Conservation (phyloP, 1,284 basidiomycete genomes). For the Kalmanozyma brasiliensis region DNA sequence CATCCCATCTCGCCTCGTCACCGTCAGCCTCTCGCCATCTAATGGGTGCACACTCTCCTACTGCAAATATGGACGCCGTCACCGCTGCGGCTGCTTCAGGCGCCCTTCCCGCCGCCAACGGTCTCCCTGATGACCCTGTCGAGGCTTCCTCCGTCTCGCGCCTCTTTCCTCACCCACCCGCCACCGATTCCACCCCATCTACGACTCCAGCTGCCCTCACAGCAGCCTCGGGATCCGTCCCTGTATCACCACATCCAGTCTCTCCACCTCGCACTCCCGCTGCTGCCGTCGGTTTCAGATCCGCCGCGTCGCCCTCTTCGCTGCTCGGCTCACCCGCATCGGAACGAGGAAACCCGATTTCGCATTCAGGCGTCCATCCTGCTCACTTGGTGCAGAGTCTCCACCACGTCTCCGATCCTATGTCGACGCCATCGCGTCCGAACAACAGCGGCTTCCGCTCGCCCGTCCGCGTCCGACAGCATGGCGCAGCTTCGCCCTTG, state of each 20-base stretch:
- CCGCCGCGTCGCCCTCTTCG: constrained; percentile 20
- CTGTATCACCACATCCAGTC: constrained; percentile 37
- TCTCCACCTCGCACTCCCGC: constrained; percentile 35
- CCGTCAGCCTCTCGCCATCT: constrained; percentile 8
- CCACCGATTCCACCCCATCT: constrained; percentile 26
- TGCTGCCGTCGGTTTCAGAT: constrained; percentile 18
- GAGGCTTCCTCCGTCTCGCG: constrained; percentile 56
- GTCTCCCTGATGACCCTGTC: constrained; percentile 58
- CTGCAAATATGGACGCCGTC: constrained; percentile 25
- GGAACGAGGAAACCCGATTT: constrained; percentile 31
- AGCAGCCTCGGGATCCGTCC: constrained; percentile 17
- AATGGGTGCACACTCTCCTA: constrained; percentile 13
- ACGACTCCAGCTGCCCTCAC: constrained; percentile 9
- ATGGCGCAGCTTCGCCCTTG: constrained; percentile 31
- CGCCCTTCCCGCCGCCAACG: constrained; percentile 58
- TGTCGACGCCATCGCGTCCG: constrained; percentile 2
- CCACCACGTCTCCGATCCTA: constrained; percentile 21
- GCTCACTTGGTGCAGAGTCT: constrained; percentile 28
- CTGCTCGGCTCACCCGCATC: constrained; percentile 21
- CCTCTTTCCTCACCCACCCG: constrained; percentile 61
- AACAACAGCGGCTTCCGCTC: constrained; percentile 30
- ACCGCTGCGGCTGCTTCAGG: constrained; percentile 30
- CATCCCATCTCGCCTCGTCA: constrained; percentile 10
- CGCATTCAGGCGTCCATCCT: constrained; percentile 17
- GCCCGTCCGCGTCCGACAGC: constrained; percentile 25